These are phyloP conservation scores for Cicer yamashitae DNA, from an alignment of 306 rosid species.

Conservation along the genomic window DNA sequence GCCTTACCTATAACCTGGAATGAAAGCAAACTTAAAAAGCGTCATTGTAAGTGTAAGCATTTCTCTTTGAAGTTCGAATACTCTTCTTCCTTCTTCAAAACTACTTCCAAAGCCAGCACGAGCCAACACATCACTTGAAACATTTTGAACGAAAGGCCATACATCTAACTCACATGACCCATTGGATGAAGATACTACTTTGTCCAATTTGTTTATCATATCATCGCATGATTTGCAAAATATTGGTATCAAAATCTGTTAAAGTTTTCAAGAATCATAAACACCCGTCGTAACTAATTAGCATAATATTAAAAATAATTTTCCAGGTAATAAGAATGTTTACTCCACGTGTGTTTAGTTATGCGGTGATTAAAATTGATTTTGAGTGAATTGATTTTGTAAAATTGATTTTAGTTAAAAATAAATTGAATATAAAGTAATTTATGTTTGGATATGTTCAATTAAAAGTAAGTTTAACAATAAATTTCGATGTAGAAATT, in stretches of 20 bases:
- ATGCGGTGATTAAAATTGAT: too few relatives aligned
- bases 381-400: too few relatives aligned
- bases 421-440: too few relatives aligned
- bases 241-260: conserved; percentile 50
- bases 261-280: neutral
- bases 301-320: neutral
- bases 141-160: conserved; percentile 53
- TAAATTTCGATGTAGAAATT: too few relatives aligned
- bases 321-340: too few relatives aligned
- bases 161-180: conserved; percentile 49
- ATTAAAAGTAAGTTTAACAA: too few relatives aligned
- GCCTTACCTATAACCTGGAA: conserved; percentile 52
- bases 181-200: conserved; percentile 35
- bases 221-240: conserved; percentile 46
- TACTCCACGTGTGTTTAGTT: too few relatives aligned
- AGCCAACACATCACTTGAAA: conserved; percentile 54
- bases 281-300: neutral
- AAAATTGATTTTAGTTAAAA: too few relatives aligned
- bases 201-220: conserved; percentile 41
- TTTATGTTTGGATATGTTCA: too few relatives aligned
- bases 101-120: conserved; percentile 58
- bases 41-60: conserved; percentile 52
- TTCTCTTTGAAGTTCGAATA: conserved; percentile 51
- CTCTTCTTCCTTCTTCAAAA: conserved; percentile 43
- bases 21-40: conserved; percentile 51